These are phyloP conservation scores for Ambrosiella beaveri DNA, from an alignment of 2,329 filamentous ascomycete species.

Conservation along the genomic window DNA sequence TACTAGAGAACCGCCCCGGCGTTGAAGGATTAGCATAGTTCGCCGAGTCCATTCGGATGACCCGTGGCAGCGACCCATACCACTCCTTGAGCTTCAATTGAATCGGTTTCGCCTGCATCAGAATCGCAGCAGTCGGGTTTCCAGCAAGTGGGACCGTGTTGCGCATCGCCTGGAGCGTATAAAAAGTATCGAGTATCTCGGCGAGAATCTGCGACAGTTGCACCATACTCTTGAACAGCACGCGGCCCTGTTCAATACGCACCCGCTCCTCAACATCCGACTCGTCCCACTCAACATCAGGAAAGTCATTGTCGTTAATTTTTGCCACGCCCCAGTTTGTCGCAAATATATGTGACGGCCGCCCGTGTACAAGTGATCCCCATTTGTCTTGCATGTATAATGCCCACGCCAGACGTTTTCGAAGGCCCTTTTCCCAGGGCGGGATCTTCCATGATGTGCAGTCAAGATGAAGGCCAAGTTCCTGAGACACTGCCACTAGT, in stretches of 20 bases:
- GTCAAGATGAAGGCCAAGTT: conserved; percentile 77
- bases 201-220: conserved; percentile 57
- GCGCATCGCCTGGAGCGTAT: conserved; percentile 60
- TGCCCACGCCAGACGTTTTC: conserved; percentile 78
- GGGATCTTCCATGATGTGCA: conserved; percentile 78
- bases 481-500: conserved; percentile 70
- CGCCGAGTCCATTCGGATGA: conserved; percentile 45
- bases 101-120: conserved; percentile 63
- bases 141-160: conserved; percentile 47
- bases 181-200: conserved; percentile 70
- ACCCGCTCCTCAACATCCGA: conserved; percentile 42
- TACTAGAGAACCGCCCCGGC: conserved; percentile 35
- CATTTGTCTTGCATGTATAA: conserved; percentile 89
- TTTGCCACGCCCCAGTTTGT: conserved; percentile 60
- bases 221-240: conserved; percentile 60
- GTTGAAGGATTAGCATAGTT: conserved; percentile 11
- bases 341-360: conserved; percentile 56
- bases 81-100: conserved; percentile 71
- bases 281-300: conserved; percentile 52
- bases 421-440: conserved; percentile 66
- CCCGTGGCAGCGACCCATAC: conserved; percentile 51
- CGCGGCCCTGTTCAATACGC: conserved; percentile 49
- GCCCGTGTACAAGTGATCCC: conserved; percentile 70
- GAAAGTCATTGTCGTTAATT: conserved; percentile 52
- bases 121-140: conserved; percentile 54